phyloP scores from a whole-genome alignment of 2,329 filamentous ascomycete genomes.

The Rasamsonia emersonii region DNA sequence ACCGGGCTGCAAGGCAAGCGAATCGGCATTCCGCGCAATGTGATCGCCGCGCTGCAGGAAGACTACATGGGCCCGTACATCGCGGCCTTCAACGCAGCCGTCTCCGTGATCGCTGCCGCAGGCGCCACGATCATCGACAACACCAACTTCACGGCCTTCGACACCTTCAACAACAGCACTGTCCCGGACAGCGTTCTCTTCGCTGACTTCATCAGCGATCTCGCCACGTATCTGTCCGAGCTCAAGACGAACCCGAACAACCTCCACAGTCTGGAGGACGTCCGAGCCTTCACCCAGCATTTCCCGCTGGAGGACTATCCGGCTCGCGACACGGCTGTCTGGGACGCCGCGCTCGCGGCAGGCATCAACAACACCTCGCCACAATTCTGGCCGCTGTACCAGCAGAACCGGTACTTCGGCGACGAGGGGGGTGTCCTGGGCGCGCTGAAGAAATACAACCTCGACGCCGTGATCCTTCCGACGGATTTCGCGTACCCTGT shows the following conservation, averaged over 20 bases:
- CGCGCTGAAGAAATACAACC: constrained; percentile 46
- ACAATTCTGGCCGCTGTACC: constrained; percentile 50
- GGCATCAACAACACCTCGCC: constrained; percentile 50
- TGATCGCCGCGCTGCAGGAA: constrained; percentile 34
- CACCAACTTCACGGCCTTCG: constrained; percentile 49
- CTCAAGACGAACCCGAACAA: constrained; percentile 51
- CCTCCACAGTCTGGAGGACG: constrained; percentile 43
- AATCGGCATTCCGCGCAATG: constrained; percentile 57
- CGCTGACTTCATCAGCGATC: constrained; percentile 52
- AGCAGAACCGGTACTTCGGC: constrained; percentile 45
- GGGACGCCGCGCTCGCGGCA: constrained; percentile 45
- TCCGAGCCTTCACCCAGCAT: constrained; percentile 48
- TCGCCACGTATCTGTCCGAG: constrained; percentile 47
- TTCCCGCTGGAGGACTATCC: constrained; percentile 52
- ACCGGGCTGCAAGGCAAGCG: constrained; percentile 48
- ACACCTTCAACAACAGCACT: constrained; percentile 33
- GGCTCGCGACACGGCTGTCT: constrained; percentile 48
- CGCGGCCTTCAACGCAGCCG: constrained; percentile 47
- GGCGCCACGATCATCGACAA: constrained; percentile 55
- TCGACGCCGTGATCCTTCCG: constrained; percentile 56
- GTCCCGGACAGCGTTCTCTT: constrained; percentile 37
- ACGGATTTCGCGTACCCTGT: constrained; percentile 41
- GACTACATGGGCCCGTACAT: constrained; percentile 36
- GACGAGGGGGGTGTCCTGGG: constrained; percentile 54
- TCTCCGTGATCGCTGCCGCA: constrained; percentile 44